Evolutionary conservation across 1,284 basidiomycete genomes (phyloP).

Genomic region (Veloboletus limbatus): DNA sequence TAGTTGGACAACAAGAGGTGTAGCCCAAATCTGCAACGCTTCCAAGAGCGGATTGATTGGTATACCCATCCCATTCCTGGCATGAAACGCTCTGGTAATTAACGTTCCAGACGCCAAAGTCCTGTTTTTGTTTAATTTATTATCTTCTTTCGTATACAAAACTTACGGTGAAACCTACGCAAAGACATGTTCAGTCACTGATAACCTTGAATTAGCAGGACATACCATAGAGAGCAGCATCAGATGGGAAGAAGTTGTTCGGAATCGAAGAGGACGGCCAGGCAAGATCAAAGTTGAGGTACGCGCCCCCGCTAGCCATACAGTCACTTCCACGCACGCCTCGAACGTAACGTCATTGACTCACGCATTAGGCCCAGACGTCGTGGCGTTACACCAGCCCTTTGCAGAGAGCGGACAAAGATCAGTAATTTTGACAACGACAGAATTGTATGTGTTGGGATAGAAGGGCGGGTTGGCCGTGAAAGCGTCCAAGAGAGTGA

Average conservation of each 20-base stretch:
- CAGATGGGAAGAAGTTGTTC: conserved; percentile 67
- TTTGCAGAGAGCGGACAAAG: conserved; percentile 58
- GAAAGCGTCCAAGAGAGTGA: conserved; percentile 69
- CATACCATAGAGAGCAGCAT: conserved; percentile 57
- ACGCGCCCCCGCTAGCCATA: conserved; percentile 52
- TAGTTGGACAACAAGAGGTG: conserved; percentile 65
- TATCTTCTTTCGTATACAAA: background rate
- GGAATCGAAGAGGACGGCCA: conserved; percentile 72
- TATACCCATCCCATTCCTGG: conserved; percentile 58
- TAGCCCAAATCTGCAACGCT: conserved; percentile 54
- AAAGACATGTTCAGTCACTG: conserved; percentile 3
- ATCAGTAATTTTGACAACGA: conserved; percentile 74
- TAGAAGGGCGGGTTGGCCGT: conserved; percentile 65
- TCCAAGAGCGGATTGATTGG: conserved; percentile 60
- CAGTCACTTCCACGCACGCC: conserved; percentile 1
- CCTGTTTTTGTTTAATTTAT: conserved; percentile 38
- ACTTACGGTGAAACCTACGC: conserved; percentile 43
- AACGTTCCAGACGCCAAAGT: conserved; percentile 82
- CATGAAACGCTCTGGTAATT: conserved; percentile 64
- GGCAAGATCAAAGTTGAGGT: conserved; percentile 74
- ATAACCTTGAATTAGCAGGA: background rate
- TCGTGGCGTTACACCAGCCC: conserved; percentile 71
- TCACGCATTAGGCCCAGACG: conserved; percentile 56
- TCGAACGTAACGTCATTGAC: conserved; percentile 23
- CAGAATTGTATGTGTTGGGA: conserved; percentile 55